A percentile compares a stretch with the other conserved stretches of the same genome.
Evolutionary conservation across 306 rosid species (phyloP).

Genomic region (Bauhinia variegata): DNA sequence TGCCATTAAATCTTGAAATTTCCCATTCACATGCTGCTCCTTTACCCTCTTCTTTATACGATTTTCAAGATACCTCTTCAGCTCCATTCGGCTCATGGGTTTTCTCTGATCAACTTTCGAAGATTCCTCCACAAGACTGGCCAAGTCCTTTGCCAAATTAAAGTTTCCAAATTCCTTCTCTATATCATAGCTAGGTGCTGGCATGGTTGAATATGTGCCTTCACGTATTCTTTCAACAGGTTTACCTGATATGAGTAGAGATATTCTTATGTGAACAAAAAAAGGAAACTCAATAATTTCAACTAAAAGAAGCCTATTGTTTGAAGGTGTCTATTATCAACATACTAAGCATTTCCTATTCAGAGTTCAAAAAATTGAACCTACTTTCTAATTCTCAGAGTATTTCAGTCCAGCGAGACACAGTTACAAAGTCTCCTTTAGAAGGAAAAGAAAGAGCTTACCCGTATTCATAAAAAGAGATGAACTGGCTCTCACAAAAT

Average conservation of each 20-base stretch:
- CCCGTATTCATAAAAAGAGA: constrained; percentile 26
- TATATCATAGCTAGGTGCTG: constrained; percentile 27
- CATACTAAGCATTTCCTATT: not conserved
- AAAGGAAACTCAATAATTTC: not conserved
- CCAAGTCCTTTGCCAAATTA: constrained; percentile 64
- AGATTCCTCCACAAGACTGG: constrained; percentile 62
- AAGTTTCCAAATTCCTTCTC: constrained; percentile 34
- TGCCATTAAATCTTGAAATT: constrained; percentile 60
- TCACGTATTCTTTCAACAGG: constrained; percentile 23
- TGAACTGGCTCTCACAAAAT: constrained; percentile 20
- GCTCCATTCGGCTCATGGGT: constrained; percentile 62
- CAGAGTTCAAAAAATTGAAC: not conserved
- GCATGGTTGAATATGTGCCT: constrained; percentile 32
- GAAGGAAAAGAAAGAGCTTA: not conserved
- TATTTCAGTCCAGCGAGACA: not conserved
- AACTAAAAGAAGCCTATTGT: not conserved
- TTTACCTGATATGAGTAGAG: constrained; percentile 33
- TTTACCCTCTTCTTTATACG: constrained; percentile 78
- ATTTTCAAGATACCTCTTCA: constrained; percentile 64
- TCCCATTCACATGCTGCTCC: constrained; percentile 62
- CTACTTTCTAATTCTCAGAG: not conserved
- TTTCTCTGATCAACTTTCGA: constrained; percentile 36
- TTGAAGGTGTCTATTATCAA: not conserved
- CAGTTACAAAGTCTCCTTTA: not conserved
- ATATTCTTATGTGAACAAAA: not conserved